Conservation (phyloP, 2,329 filamentous ascomycete species). For the Stemphylium vesicarium region DNA sequence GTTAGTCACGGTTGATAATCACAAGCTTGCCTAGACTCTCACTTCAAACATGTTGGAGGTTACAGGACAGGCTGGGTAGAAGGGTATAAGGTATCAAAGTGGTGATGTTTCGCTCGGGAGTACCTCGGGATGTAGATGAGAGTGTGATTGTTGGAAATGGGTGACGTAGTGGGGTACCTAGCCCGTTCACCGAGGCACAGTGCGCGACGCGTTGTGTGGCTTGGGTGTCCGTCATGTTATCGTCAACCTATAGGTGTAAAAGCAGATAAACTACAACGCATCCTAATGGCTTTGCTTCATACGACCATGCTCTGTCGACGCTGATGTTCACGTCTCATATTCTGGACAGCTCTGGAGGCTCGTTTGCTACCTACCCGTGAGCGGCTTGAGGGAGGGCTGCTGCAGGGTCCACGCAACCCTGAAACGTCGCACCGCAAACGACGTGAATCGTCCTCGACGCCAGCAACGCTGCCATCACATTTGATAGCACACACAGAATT, state of each 20-base stretch:
- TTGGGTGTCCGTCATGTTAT: too few relatives aligned
- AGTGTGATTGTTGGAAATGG: neutral
- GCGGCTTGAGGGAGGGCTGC: neutral
- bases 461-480: neutral
- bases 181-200: conserved; percentile 1
- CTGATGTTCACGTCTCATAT: too few relatives aligned
- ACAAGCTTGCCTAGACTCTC: neutral
- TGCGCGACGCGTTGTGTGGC: neutral
- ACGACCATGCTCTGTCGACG: too few relatives aligned
- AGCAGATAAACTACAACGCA: too few relatives aligned
- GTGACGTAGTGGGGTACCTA: conserved; percentile 20
- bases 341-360: neutral
- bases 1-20: neutral
- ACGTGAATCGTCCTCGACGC: neutral
- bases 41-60: conserved; percentile 27
- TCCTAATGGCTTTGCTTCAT: too few relatives aligned
- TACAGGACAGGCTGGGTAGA: neutral
- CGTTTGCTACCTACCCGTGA: conserved; percentile 1
- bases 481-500: too few relatives aligned
- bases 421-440: conserved; percentile 7
- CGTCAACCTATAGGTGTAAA: too few relatives aligned
- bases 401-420: conserved; percentile 20
- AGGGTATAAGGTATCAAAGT: neutral
- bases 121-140: neutral
- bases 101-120: neutral